Evolutionary conservation across 345 rosid genomes (phyloP).

Genomic region (Eutrema yunnanense): DNA sequence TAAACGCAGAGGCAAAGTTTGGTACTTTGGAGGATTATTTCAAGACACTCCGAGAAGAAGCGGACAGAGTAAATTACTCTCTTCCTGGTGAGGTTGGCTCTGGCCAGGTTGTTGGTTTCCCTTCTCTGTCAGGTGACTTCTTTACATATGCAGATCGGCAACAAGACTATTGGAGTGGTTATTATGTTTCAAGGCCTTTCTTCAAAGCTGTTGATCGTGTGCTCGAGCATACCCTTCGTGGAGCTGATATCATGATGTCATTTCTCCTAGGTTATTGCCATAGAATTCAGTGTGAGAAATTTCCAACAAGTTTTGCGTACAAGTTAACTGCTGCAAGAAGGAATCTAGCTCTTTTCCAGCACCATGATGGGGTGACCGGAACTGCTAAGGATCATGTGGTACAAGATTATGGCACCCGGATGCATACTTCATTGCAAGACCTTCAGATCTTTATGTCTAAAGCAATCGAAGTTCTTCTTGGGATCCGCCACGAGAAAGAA

Average conservation of each 20-base stretch:
- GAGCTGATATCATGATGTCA: conserved; percentile 85
- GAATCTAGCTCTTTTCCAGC: conserved; percentile 97
- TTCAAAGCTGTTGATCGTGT: conserved; percentile 98
- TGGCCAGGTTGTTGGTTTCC: conserved; percentile 72
- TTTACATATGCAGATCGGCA: conserved; percentile 94
- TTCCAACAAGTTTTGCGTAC: conserved; percentile 61
- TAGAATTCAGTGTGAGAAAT: conserved; percentile 75
- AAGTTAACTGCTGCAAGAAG: conserved; percentile 96
- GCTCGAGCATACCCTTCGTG: conserved; percentile 84
- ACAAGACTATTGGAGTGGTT: conserved; percentile 99
- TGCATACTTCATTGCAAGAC: conserved; percentile 89
- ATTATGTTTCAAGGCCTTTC: conserved; percentile 96
- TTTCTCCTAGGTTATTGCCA: conserved; percentile 87
- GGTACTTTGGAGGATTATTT: conserved; percentile 96
- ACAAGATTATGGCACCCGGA: conserved; percentile 79
- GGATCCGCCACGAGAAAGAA: conserved; percentile 80
- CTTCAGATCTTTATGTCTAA: conserved; percentile 95
- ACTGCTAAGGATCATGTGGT: conserved; percentile 96
- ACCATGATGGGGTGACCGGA: conserved; percentile 98
- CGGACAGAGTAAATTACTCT: conserved; percentile 78
- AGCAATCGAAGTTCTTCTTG: conserved; percentile 82
- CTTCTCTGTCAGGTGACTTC: conserved; percentile 95
- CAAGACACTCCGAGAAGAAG: conserved; percentile 68
- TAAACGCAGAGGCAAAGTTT: conserved; percentile 80
- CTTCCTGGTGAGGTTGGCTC: conserved; percentile 81